Evolutionary conservation across 768 basidiomycete species (phyloP).

Genomic region (Gautieria morchelliformis): DNA sequence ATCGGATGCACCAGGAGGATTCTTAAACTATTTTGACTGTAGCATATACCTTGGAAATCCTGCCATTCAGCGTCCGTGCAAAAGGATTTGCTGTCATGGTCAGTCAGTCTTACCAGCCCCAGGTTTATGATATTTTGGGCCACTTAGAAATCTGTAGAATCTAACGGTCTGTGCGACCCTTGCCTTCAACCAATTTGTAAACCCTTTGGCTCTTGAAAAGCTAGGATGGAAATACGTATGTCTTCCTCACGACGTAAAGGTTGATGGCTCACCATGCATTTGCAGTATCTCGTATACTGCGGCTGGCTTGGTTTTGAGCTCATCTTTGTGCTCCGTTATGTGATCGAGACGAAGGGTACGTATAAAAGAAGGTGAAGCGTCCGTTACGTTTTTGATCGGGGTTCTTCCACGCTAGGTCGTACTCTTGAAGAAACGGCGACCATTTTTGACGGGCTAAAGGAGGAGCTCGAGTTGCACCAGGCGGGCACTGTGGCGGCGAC

Average conservation of each 20-base stretch:
- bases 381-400: background rate
- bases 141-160: conserved; percentile 34
- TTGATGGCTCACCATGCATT: no score
- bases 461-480: conserved; percentile 28
- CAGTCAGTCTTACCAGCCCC: conserved; percentile 10
- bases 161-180: conserved; percentile 53
- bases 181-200: conserved; percentile 74
- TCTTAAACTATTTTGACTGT: conserved; percentile 3
- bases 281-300: conserved; percentile 47
- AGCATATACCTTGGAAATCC: conserved; percentile 61
- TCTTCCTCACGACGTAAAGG: background rate
- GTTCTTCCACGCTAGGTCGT: conserved; percentile 28
- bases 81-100: conserved; percentile 75
- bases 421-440: conserved; percentile 69
- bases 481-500: conserved; percentile 43
- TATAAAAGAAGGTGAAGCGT: background rate
- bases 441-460: conserved; percentile 56
- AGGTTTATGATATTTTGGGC: conserved; percentile 4
- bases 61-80: conserved; percentile 72
- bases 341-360: conserved; percentile 57
- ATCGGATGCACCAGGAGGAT: background rate
- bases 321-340: conserved; percentile 40
- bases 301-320: conserved; percentile 59
- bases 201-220: conserved; percentile 57
- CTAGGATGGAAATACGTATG: conserved; percentile 35